Evolutionary conservation across 495 filamentous ascomycete genomes (phyloP), one percentile per base, ranked within the genome.

Genomic region (Cairneyella variabilis): DNA sequence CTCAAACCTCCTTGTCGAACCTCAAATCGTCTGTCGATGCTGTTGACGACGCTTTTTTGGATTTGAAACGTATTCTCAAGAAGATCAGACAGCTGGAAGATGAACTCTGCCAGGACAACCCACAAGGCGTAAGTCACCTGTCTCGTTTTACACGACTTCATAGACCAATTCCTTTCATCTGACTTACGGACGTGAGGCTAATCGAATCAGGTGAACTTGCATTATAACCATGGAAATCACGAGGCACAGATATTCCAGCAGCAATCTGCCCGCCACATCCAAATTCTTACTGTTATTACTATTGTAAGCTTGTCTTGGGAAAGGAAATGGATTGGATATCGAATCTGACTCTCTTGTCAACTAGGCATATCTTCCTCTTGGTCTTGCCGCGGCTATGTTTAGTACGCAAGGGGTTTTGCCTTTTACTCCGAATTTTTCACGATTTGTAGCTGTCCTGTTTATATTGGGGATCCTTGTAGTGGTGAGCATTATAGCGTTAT

Each of bases 211-310:
- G 30, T 50, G 14, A 9, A 40, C 21, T 28, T 21, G n/a, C 0
- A 39, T 25, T 26, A 20, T 2, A 22, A 8, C 32, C 27, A 34
- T 20, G 47, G 22, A 2, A 50, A 50, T 27, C 27, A 50, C 16
- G 47, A 50, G 18, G 47, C 47, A 1, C 25, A 28, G 6, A 2
- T 37, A 4, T 50, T 37, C 32, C 47, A 50, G n/a, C 47, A 50
- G 47, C 20, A 22, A 23, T 21, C 32, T 25, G 47, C 47, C 7
- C 20, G 21, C 17, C 47, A 40, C n/a, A 38, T 50, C 26, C 28
- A 50, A 34, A 32, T 50, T n/a, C 34, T 50, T 12, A 50, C 47
- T 6, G 16, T 22, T 20, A 21, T 50, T n/a, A 38, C 47, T 39
- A 50, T 50, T 23, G 47, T 50, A 39, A 39, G 47, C 12, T 47